Conservation (phyloP, 495 filamentous ascomycete genomes). For the Xylaria curta region DNA sequence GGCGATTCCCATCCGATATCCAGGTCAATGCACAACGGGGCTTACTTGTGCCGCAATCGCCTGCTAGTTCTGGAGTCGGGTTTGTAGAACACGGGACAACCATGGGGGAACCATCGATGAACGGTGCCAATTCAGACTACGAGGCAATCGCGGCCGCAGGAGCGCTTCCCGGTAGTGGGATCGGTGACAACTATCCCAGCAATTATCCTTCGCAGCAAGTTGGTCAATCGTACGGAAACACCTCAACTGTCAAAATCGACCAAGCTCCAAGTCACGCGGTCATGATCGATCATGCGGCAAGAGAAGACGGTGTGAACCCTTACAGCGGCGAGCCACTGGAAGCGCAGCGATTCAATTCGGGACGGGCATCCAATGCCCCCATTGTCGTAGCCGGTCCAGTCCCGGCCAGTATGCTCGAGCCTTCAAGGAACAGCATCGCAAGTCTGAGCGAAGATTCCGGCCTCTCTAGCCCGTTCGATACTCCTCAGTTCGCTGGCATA, state of each 20-base stretch:
- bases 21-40: slow-evolving; percentile 73
- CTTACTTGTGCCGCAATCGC: slow-evolving; percentile 76
- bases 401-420: slow-evolving; percentile 24
- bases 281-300: slow-evolving; percentile 45
- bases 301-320: slow-evolving; percentile 53
- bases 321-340: slow-evolving; percentile 48
- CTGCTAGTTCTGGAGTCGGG: slow-evolving; percentile 76
- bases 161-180: slow-evolving; percentile 56
- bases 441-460: slow-evolving; percentile 40
- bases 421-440: slow-evolving; percentile 25
- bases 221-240: slow-evolving; percentile 43
- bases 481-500: slow-evolving; percentile 13
- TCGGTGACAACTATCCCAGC: slow-evolving; percentile 37
- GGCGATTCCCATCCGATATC: slow-evolving; percentile 87
- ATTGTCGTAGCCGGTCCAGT: slow-evolving; percentile 31
- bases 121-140: slow-evolving; percentile 49
- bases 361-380: slow-evolving; percentile 14
- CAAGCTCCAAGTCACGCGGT: slow-evolving; percentile 46
- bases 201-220: slow-evolving; percentile 32
- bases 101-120: slow-evolving; percentile 27
- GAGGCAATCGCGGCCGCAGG: slow-evolving; percentile 62
- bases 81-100: slow-evolving; percentile 49
- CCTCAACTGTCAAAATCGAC: slow-evolving; percentile 41
- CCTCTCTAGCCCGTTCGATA: slow-evolving; percentile 33
- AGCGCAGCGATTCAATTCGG: slow-evolving; percentile 23